Percentiles rank a stretch among this genome's conserved stretches.
Evolutionary conservation across 1,284 basidiomycete genomes (phyloP).

Genomic region (Moesziomyces aphidis): DNA sequence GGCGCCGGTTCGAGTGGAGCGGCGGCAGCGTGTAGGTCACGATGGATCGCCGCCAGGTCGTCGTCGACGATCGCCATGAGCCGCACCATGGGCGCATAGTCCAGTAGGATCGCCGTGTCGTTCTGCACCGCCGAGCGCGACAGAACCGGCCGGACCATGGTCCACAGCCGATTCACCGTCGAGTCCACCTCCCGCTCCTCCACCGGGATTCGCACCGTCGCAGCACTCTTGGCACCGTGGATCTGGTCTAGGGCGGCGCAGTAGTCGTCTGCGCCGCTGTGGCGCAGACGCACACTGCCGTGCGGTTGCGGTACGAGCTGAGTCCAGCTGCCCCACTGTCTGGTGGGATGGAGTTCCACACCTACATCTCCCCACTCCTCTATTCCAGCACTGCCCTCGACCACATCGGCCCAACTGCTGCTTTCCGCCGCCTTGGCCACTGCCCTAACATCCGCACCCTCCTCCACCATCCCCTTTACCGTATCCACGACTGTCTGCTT

Average conservation of each 20-base stretch:
- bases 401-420: slow-evolving; percentile 13
- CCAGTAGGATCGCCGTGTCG: slow-evolving; percentile 54
- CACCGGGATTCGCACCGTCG: no score
- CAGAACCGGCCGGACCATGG: background rate
- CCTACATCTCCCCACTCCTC: slow-evolving; percentile 19
- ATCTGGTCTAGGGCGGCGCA: background rate
- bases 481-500: background rate
- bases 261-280: background rate
- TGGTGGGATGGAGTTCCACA: slow-evolving; percentile 4
- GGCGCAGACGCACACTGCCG: slow-evolving; percentile 22
- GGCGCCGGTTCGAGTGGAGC: no score
- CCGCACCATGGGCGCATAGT: slow-evolving; percentile 79
- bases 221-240: background rate
- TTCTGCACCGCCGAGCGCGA: background rate
- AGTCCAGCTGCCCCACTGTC: slow-evolving; percentile 16
- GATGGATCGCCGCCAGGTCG: slow-evolving; percentile 42
- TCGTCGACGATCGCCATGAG: slow-evolving; percentile 80
- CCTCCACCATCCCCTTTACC: background rate
- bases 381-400: background rate
- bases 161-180: background rate
- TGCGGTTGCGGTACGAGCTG: slow-evolving; percentile 16
- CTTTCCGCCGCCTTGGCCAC: slow-evolving; percentile 17
- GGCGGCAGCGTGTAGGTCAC: background rate
- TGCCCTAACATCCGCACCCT: background rate
- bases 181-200: no score